Evolutionary conservation across 352 stramenopile genomes (phyloP).

Genomic region (Phytophthora colocasiae): DNA sequence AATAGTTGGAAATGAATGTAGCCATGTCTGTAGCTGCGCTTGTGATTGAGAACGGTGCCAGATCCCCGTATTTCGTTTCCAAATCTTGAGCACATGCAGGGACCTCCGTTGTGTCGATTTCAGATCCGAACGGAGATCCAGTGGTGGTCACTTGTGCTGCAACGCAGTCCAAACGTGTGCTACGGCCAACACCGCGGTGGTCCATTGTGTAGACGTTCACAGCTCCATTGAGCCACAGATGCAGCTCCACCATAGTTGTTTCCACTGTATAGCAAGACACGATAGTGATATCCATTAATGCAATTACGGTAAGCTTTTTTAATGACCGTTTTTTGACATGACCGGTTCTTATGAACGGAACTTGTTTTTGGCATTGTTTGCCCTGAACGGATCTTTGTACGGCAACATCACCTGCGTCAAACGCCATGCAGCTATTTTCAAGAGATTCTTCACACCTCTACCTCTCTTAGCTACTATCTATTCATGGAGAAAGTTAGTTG

Average conservation of each 20-base stretch:
- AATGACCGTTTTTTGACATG: too few species aligned
- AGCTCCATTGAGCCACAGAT: slow-evolving; percentile 27
- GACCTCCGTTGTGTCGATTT: slow-evolving; percentile 36
- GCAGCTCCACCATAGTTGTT: slow-evolving; percentile 39
- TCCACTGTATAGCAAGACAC: slow-evolving; percentile 56
- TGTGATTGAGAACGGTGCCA: slow-evolving; percentile 55
- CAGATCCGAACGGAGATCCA: slow-evolving; percentile 33
- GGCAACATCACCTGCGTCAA: too few species aligned
- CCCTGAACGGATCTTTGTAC: too few species aligned
- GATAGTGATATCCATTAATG: too few species aligned
- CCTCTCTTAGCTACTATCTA: too few species aligned
- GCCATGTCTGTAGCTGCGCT: slow-evolving; percentile 45
- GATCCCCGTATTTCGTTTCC: slow-evolving; percentile 43
- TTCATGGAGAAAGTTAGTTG: too few species aligned
- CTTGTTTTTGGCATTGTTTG: too few species aligned
- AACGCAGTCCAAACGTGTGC: slow-evolving; percentile 44
- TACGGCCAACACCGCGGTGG: slow-evolving; percentile 52
- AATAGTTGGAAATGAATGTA: slow-evolving; percentile 40
- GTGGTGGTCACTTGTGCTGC: slow-evolving; percentile 42
- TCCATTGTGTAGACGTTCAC: slow-evolving; percentile 70
- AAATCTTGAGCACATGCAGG: slow-evolving; percentile 44
- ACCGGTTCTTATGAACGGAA: too few species aligned
- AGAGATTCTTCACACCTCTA: too few species aligned
- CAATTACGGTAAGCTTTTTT: too few species aligned
- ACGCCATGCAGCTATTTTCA: too few species aligned